Evolutionary conservation across 352 stramenopile genomes (phyloP), one percentile per base, ranked within the genome.

Genomic region (Globisporangium takayamanum): DNA sequence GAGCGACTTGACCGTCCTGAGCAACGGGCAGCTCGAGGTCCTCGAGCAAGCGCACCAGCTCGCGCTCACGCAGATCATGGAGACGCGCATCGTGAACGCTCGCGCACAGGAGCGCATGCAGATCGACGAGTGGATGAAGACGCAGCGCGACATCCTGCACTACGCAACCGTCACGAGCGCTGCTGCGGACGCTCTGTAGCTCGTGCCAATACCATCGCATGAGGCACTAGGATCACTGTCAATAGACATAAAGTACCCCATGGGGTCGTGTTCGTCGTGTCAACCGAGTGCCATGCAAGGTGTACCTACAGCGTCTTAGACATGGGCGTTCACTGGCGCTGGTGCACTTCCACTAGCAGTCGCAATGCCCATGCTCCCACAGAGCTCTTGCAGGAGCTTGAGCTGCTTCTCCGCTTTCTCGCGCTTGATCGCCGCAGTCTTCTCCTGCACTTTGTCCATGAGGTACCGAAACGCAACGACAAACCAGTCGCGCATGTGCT

Each of bases 381-480:
- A 87, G 41, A 92, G 69, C 60, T 94, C 80, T 44, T 91, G 80
- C 42, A 94, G 67, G 72, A 92, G 73, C 18, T 77, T 79, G 18
- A 92, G 69, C 59, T 90, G 78, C 56, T 83, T 78, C 64, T 94
- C 84, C 26, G 80, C 84, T 59, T 84, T 80, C 44, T 90, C 81
- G 8, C 82, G 84, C 51, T 89, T 79, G 57, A 90, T 73, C 20
- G 83, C 82, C 0, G 79, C 79, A 1, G 78, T 90, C 46, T 91
- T 91, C 66, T 94, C 84, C 54, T 88, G 76, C 46, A 94, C 83
- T 53, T 94, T 94, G 62, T 94, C 80, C 51, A 92, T 69, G 49
- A 94, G 57, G 61, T 94, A 94, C 15, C 82, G 73, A 57, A 94
- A 91, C n/a, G 84, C 84, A 22, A 94, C 79, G 16, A 91, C 84